These are phyloP conservation scores for Gynochthodes officinalis DNA, from an alignment of 257 asterid species.

Conservation along the genomic window DNA sequence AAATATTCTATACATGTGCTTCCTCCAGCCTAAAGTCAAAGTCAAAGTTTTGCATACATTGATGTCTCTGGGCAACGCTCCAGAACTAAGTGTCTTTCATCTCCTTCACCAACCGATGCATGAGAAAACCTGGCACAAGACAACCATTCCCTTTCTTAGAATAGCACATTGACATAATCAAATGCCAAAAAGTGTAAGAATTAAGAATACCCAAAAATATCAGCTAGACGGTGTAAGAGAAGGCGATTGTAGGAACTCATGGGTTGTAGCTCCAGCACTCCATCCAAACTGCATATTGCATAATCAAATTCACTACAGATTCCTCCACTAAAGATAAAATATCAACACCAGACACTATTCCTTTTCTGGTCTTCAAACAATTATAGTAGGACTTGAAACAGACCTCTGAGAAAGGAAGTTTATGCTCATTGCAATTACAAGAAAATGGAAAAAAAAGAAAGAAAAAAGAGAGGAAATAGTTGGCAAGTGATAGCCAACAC, in stretches of 20 bases:
- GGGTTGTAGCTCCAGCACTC: slow-evolving; percentile 77
- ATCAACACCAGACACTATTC: background rate
- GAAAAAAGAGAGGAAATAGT: background rate
- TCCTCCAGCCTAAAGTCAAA: too few species aligned
- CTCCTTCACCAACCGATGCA: slow-evolving; percentile 93
- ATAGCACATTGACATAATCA: background rate
- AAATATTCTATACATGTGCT: background rate
- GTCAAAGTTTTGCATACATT: slow-evolving; percentile 65
- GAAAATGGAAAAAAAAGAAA: background rate
- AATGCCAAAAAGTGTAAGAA: background rate
- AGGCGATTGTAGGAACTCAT: slow-evolving; percentile 77
- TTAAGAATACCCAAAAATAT: slow-evolving; percentile 66
- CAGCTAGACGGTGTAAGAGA: slow-evolving; percentile 90
- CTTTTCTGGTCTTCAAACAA: background rate
- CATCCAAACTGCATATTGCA: slow-evolving; percentile 52
- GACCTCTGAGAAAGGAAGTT: background rate
- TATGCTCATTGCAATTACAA: background rate
- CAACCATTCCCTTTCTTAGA: slow-evolving; percentile 17
- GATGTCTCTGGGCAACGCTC: slow-evolving; percentile 78
- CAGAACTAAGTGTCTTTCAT: slow-evolving; percentile 71
- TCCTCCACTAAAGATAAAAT: background rate
- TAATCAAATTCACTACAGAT: slow-evolving; percentile 14
- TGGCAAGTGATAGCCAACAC: background rate
- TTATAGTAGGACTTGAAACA: background rate
- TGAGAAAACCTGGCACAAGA: slow-evolving; percentile 66